These are phyloP conservation scores for Coriolopsis trogii DNA, from an alignment of 1,284 basidiomycete species.

Conservation along the genomic window DNA sequence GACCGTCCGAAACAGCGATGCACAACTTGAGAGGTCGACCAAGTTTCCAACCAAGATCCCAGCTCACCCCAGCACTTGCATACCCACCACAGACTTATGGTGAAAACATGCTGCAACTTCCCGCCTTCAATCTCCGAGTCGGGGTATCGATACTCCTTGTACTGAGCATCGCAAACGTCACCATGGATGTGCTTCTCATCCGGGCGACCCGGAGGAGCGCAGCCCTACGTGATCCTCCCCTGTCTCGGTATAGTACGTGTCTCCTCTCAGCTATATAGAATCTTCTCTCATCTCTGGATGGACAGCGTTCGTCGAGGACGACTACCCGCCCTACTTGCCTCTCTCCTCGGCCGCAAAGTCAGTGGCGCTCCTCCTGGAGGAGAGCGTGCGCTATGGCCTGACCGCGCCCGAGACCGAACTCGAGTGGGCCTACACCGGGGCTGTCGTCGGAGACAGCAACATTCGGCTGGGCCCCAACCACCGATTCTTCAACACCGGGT, in stretches of 20 bases:
- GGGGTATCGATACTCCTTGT: too few relatives aligned
- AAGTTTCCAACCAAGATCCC: too few relatives aligned
- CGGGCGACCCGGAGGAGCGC: conserved; percentile 1
- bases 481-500: conserved; percentile 27
- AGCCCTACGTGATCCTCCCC: conserved; percentile 2
- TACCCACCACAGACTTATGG: too few relatives aligned
- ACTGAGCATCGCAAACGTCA: not conserved
- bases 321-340: conserved; percentile 16
- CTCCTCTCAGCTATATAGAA: not conserved
- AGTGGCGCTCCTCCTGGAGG: conserved; percentile 18
- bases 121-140: too few relatives aligned
- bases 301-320: conserved; percentile 16
- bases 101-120: too few relatives aligned
- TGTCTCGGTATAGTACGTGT: conserved; percentile 7
- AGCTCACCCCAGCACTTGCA: too few relatives aligned
- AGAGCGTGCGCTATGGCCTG: conserved; percentile 19
- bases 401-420: conserved; percentile 5
- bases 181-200: conserved; percentile 1
- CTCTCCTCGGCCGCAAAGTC: not conserved
- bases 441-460: conserved; percentile 24
- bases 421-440: conserved; percentile 25
- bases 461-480: conserved; percentile 25
- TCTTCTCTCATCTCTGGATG: too few relatives aligned
- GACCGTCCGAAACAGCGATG: too few relatives aligned
- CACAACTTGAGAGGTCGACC: too few relatives aligned